These are phyloP conservation scores for Candida chilensis DNA, from an alignment of 805 yeast genomes.

Conservation along the genomic window DNA sequence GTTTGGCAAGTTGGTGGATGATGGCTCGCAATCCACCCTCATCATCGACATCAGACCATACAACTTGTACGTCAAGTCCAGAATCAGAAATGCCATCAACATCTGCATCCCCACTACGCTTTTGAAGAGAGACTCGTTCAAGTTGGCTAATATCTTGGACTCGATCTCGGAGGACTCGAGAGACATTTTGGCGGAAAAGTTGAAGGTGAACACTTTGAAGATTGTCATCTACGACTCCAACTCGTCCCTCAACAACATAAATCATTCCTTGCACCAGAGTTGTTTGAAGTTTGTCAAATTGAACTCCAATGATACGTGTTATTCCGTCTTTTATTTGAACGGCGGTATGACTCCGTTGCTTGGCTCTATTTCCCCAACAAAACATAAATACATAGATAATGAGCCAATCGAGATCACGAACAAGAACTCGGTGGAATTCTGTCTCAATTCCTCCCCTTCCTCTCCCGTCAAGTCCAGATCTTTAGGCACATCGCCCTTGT, in stretches of 20 bases:
- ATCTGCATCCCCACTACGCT: constrained; percentile 35
- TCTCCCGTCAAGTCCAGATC: too few relatives aligned
- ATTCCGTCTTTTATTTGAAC: too few relatives aligned
- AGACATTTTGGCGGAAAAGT: constrained; percentile 9
- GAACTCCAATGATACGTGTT: neutral
- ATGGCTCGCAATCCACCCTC: too few relatives aligned
- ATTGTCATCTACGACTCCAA: constrained; percentile 24
- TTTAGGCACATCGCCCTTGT: too few relatives aligned
- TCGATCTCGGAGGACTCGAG: constrained; percentile 15
- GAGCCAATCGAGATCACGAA: too few relatives aligned
- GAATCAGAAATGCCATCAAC: constrained; percentile 21
- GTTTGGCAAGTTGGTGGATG: too few relatives aligned
- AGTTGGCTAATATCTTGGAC: constrained; percentile 19
- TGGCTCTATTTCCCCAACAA: too few relatives aligned
- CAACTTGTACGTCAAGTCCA: constrained; percentile 19
- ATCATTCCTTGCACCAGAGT: constrained; percentile 19
- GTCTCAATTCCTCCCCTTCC: too few relatives aligned
- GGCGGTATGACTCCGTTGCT: too few relatives aligned
- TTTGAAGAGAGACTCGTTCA: constrained; percentile 24
- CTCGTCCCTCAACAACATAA: constrained; percentile 10
- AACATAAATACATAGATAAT: too few relatives aligned
- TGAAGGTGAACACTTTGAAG: constrained; percentile 5
- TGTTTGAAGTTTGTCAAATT: constrained; percentile 2
- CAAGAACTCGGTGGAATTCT: too few relatives aligned
- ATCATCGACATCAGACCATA: constrained; percentile 28